Base-by-base conservation (phyloP, 176 grass and related monocot species). In the Secale cereale region DNA sequence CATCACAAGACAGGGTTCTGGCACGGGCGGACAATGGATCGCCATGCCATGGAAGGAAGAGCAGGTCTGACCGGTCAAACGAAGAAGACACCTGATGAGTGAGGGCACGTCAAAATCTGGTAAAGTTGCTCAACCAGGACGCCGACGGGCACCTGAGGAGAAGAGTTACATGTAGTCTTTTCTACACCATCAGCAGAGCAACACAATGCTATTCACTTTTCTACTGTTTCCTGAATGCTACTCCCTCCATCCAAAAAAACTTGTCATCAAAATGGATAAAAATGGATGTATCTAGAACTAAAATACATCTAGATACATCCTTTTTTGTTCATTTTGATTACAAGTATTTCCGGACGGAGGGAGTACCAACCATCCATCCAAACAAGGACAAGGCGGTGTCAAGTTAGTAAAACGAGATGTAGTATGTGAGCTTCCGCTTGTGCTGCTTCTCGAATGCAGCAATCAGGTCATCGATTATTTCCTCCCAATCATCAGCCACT, bases 391-490 rank as follows among this genome's bases (percentile, higher is more conserved):
- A 59, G 39, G 29, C 61, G 28, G 48, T 65, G 71, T 16, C 52
- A 9, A 78, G 17, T 86, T 79, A 83, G 80, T 90, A 90, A 62
- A 90, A 90, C 5, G 75, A 64, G 15, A 83, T 84, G 81, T 76
- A 83, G 68, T 87, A 91, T 62, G 81, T 43, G 26, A 91, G 81
- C 68, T 74, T 87, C 80, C 81, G 59, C 60, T 87, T 86, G 80
- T 90, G 79, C 66, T 86, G 88, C 65, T 79, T 86, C 84, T 89
- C 84, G n/a, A 90, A 90, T 59, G 35, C 22, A 59, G n/a, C 67
- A 74, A 90, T 57, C 79, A 90, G 56, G 74, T 86, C 84, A 83
- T 90, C 88, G 9, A 83, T 87, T n/a, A 83, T 87, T 73, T 83
- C 80, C 66, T 90, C 88, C 88, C 84, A 83, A 73, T 74, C 84